Evolutionary conservation across 2,329 filamentous ascomycete genomes (phyloP).

Genomic region (Botrytis porri): DNA sequence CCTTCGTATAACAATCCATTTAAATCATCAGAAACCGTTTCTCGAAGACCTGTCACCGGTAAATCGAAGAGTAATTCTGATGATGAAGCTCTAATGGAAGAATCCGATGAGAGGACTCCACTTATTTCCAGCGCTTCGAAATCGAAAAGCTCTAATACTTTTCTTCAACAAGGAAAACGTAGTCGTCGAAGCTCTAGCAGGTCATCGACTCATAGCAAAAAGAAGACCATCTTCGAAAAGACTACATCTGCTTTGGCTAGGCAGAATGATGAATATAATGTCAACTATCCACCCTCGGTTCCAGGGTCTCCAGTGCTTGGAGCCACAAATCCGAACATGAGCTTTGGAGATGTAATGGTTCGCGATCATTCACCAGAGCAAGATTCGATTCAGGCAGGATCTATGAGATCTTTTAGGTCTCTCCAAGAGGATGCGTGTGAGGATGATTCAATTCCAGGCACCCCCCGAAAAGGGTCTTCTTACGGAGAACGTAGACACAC

Average conservation of each 20-base stretch:
- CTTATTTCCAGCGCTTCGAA: conserved; percentile 48
- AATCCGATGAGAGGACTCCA: conserved; percentile 52
- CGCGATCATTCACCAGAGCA: conserved; percentile 52
- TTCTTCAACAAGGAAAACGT: conserved; percentile 29
- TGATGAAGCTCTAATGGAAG: conserved; percentile 50
- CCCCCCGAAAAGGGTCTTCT: conserved; percentile 29
- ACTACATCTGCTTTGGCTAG: conserved; percentile 25
- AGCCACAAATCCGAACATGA: conserved; percentile 50
- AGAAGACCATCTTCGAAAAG: conserved; percentile 36
- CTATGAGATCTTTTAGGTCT: conserved; percentile 26
- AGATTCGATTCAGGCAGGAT: conserved; percentile 23
- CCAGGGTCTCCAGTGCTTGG: conserved; percentile 59
- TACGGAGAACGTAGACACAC: conserved; percentile 51
- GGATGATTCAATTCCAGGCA: conserved; percentile 32
- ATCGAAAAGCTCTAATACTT: conserved; percentile 34
- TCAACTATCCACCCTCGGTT: conserved; percentile 68
- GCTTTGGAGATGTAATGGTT: conserved; percentile 68
- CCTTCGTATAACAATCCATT: conserved; percentile 37
- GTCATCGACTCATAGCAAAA: conserved; percentile 46
- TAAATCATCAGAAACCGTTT: conserved; percentile 29
- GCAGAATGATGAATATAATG: conserved; percentile 52
- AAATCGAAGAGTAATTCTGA: conserved; percentile 38
- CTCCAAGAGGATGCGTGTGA: conserved; percentile 31
- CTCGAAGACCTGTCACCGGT: conserved; percentile 32
- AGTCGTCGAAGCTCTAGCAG: conserved; percentile 37